phyloP scores from a whole-genome alignment of 1,284 basidiomycete genomes.

The Cronartium ribicola region DNA sequence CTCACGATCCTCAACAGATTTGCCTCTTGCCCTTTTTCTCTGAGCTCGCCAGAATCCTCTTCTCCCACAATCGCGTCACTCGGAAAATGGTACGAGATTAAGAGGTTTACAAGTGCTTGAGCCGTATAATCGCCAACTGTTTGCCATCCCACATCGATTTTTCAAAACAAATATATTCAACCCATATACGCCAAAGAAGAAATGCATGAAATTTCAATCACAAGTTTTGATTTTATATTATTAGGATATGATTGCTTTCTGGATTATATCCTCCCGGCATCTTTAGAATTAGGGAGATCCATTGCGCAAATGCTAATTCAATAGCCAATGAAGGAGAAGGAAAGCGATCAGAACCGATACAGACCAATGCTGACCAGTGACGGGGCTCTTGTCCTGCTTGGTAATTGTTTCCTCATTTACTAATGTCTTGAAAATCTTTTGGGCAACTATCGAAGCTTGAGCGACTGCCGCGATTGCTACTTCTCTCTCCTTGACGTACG shows the following conservation, averaged over 20 bases:
- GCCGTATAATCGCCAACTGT: constrained; percentile 84
- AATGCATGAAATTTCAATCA: background rate
- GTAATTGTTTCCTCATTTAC: constrained; percentile 77
- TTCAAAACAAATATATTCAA: background rate
- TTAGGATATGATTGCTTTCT: background rate
- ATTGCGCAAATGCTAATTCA: background rate
- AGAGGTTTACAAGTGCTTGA: constrained; percentile 75
- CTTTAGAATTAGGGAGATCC: background rate
- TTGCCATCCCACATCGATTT: background rate
- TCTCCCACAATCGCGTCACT: constrained; percentile 87
- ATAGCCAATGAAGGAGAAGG: background rate
- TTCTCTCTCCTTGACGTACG: constrained; percentile 57
- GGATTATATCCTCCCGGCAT: too few species aligned
- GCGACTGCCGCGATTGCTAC: constrained; percentile 85
- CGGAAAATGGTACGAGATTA: constrained; percentile 71
- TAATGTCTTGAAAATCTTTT: constrained; percentile 80
- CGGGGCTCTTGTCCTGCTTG: constrained; percentile 92
- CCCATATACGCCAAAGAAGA: constrained; percentile 6
- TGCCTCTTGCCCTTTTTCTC: background rate
- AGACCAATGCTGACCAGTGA: constrained; percentile 66
- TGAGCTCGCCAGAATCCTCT: constrained; percentile 81
- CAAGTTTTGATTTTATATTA: background rate
- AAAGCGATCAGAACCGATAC: background rate
- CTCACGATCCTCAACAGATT: constrained; percentile 16
- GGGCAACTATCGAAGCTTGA: constrained; percentile 69